phyloP scores from a whole-genome alignment of 2,329 filamentous ascomycete species.

The Microsporum ferrugineum region DNA sequence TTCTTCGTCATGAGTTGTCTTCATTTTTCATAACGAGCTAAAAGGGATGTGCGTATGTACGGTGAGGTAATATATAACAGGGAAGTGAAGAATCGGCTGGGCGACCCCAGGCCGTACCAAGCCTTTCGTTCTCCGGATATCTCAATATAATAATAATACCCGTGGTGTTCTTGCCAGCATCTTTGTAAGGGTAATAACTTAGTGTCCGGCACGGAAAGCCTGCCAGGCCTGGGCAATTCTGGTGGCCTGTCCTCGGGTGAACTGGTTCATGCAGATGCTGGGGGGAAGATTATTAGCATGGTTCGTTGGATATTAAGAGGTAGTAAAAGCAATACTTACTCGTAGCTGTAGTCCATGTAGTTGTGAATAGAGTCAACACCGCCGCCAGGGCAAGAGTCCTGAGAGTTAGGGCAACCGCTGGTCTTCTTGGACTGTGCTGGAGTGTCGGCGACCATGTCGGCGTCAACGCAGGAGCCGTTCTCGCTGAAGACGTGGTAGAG shows the following conservation, averaged over 20 bases:
- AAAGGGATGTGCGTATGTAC: background rate
- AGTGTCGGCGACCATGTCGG: slow-evolving; percentile 22
- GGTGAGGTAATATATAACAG: background rate
- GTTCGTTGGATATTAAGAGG: too few species aligned
- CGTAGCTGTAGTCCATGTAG: slow-evolving; percentile 26
- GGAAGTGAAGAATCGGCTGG: background rate
- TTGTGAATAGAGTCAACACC: slow-evolving; percentile 25
- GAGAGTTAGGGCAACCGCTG: slow-evolving; percentile 18
- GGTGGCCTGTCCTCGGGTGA: slow-evolving; percentile 20
- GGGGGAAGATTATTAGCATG: slow-evolving; percentile 6
- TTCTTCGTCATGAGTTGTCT: background rate
- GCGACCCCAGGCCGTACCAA: background rate
- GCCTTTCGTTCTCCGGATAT: background rate
- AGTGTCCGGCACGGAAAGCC: slow-evolving; percentile 15
- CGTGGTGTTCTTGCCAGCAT: background rate
- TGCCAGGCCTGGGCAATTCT: slow-evolving; percentile 19
- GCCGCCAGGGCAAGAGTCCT: slow-evolving; percentile 21
- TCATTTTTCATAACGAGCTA: background rate
- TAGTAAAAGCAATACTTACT: slow-evolving; percentile 10
- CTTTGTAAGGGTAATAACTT: background rate
- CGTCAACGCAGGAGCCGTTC: slow-evolving; percentile 19
- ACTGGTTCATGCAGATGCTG: slow-evolving; percentile 17
- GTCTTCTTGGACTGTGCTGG: slow-evolving; percentile 18
- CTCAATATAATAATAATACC: background rate
- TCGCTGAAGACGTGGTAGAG: slow-evolving; percentile 23